Conservation (phyloP, 2,329 filamentous ascomycete genomes). For the Arthroderma sp. region DNA sequence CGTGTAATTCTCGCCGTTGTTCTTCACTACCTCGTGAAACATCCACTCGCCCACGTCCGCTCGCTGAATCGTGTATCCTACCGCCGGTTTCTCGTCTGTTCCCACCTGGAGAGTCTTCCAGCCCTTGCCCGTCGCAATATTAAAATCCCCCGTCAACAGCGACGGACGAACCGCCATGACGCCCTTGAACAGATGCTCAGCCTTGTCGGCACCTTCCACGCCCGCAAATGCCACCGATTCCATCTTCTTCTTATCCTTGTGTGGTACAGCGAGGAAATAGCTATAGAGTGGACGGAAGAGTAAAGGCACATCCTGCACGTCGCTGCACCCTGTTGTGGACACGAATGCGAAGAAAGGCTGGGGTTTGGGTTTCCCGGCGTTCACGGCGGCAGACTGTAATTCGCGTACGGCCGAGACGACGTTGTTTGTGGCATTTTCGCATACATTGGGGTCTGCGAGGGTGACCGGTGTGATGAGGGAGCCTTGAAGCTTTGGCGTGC, state of each 20-base stretch:
- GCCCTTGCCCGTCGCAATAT: constrained; percentile 10
- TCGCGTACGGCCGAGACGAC: constrained; percentile 13
- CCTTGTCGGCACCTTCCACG: constrained; percentile 12
- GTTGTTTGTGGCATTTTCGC: constrained; percentile 13
- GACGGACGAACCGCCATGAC: constrained; percentile 17
- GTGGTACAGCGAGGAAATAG: constrained; percentile 15
- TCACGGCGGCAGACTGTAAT: constrained; percentile 6
- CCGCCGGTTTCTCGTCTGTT: constrained; percentile 15
- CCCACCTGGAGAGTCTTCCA: constrained; percentile 15
- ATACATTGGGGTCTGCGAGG: constrained; percentile 17
- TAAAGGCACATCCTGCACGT: constrained; percentile 9
- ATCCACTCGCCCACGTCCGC: constrained; percentile 20
- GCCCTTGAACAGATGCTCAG: constrained; percentile 10
- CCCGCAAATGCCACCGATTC: constrained; percentile 11
- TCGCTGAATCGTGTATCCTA: constrained; percentile 17
- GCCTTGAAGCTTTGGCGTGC: constrained; percentile 14
- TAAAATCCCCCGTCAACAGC: constrained; percentile 15
- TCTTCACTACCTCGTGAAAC: constrained; percentile 15
- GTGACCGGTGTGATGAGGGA: constrained; percentile 13
- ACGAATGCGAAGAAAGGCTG: constrained; percentile 14
- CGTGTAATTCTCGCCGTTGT: constrained; percentile 10
- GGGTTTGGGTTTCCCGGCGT: not conserved
- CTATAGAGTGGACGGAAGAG: constrained; percentile 12
- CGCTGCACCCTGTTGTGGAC: constrained; percentile 17
- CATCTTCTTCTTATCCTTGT: constrained; percentile 14